phyloP scores from a whole-genome alignment of 495 filamentous ascomycete species.

The Podospora comata region DNA sequence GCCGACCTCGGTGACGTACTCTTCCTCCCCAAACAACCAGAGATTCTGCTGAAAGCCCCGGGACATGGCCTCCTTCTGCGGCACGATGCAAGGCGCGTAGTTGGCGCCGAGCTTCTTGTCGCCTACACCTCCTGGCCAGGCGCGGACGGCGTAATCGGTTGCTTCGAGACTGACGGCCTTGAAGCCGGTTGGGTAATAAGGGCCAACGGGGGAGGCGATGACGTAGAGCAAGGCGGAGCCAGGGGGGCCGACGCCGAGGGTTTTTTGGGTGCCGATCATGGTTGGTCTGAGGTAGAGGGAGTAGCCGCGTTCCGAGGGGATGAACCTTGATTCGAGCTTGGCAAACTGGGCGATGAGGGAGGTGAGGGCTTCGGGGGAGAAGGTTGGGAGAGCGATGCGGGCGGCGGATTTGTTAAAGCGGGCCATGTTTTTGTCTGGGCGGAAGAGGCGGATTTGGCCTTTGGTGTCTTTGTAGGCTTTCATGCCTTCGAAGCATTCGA shows the following conservation, averaged over 20 bases:
- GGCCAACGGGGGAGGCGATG: conserved; percentile 94
- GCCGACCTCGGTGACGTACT: conserved; percentile 92
- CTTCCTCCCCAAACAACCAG: conserved; percentile 93
- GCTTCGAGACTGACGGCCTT: conserved; percentile 93
- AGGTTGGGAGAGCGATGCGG: conserved; percentile 86
- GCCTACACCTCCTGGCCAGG: conserved; percentile 95
- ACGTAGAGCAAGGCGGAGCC: conserved; percentile 88
- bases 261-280: conserved; percentile 93
- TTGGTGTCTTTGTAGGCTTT: conserved; percentile 87
- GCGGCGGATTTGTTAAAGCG: conserved; percentile 84
- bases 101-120: conserved; percentile 98
- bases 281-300: conserved; percentile 92
- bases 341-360: conserved; percentile 77
- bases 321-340: conserved; percentile 80
- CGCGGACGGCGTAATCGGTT: conserved; percentile 89
- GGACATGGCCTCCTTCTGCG: conserved; percentile 83
- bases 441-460: conserved; percentile 78
- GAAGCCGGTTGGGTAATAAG: conserved; percentile 97
- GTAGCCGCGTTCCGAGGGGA: conserved; percentile 80
- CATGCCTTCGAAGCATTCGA: conserved; percentile 97
- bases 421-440: conserved; percentile 95
- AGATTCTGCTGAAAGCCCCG: conserved; percentile 96
- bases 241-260: conserved; percentile 85
- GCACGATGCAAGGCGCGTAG: conserved; percentile 93
- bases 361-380: conserved; percentile 66